phyloP scores from a whole-genome alignment of 331 rosid species.

The Dryas integrifolia region DNA sequence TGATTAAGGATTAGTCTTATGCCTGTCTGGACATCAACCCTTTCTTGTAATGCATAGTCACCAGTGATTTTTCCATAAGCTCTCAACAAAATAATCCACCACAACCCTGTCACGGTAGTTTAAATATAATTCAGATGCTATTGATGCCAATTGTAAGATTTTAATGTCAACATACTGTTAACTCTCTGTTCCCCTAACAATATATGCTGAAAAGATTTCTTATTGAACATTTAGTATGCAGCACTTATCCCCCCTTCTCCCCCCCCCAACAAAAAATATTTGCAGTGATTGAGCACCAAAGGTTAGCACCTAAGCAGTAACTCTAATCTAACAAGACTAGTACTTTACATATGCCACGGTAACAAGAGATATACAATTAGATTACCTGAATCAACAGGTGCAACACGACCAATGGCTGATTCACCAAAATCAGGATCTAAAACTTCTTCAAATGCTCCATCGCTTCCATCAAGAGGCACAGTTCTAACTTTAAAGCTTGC shows the following conservation, averaged over 20 bases:
- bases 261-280: neutral
- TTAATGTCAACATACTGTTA: neutral
- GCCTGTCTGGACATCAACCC: conserved; percentile 93
- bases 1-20: conserved; percentile 72
- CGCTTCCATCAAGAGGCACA: conserved; percentile 66
- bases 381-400: conserved; percentile 92
- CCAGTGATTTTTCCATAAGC: conserved; percentile 91
- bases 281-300: neutral
- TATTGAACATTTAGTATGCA: neutral
- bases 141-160: neutral
- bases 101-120: conserved; percentile 49
- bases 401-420: conserved; percentile 97
- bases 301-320: neutral
- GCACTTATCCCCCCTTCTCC: neutral
- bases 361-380: neutral
- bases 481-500: conserved; percentile 82
- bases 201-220: neutral
- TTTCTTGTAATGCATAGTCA: conserved; percentile 75
- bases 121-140: neutral
- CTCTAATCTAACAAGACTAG: neutral
- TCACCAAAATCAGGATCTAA: conserved; percentile 95
- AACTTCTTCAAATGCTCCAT: conserved; percentile 73
- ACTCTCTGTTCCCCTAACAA: neutral
- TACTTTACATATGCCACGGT: neutral
- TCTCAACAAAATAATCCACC: conserved; percentile 94